Evolutionary conservation across 108 stramenopile genomes (phyloP).

Genomic region (Nitzschia sp.): DNA sequence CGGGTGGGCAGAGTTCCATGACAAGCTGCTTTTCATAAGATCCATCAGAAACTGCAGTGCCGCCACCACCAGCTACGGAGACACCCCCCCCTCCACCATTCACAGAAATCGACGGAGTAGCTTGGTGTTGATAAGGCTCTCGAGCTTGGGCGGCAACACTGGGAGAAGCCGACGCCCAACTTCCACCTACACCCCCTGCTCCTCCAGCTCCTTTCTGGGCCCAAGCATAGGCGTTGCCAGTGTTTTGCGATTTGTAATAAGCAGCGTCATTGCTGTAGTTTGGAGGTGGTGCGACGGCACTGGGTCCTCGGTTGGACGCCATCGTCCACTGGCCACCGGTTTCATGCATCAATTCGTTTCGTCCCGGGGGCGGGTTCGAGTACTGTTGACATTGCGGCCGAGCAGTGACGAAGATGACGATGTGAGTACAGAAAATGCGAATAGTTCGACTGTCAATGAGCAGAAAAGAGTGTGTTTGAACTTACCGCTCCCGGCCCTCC

Average conservation of each 20-base stretch:
- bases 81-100: slow-evolving; percentile 15
- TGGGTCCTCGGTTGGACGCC: slow-evolving; percentile 85
- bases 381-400: slow-evolving; percentile 26
- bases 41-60: slow-evolving; percentile 65
- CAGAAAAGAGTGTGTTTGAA: no score
- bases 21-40: slow-evolving; percentile 90
- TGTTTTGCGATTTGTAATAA: slow-evolving; percentile 69
- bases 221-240: slow-evolving; percentile 57
- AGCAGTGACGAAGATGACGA: not conserved
- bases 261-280: slow-evolving; percentile 47
- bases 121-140: slow-evolving; percentile 28
- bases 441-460: not conserved
- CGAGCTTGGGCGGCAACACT: slow-evolving; percentile 18
- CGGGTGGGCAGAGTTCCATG: slow-evolving; percentile 90
- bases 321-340: slow-evolving; percentile 90
- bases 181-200: slow-evolving; percentile 59
- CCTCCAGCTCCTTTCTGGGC: slow-evolving; percentile 32
- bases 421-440: not conserved
- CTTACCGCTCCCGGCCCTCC: slow-evolving; percentile 59
- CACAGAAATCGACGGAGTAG: slow-evolving; percentile 35
- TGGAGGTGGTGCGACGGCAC: slow-evolving; percentile 46
- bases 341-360: slow-evolving; percentile 61
- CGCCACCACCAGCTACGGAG: slow-evolving; percentile 15
- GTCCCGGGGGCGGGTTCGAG: slow-evolving; percentile 65
- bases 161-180: slow-evolving; percentile 46